Conservation (phyloP, 441 rosid species). For the Corymbia citriodora region DNA sequence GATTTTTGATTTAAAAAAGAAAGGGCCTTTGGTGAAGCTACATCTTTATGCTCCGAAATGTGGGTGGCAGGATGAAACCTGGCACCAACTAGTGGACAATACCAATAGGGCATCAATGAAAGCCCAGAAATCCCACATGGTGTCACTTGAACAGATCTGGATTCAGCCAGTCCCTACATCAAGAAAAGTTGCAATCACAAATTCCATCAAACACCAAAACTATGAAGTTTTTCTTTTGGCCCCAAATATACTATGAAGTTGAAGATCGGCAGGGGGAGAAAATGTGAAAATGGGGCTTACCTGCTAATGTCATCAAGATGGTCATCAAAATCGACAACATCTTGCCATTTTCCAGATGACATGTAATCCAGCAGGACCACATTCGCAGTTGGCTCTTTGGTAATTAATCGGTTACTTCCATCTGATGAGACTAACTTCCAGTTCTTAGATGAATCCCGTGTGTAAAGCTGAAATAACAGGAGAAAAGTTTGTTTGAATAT, state of each 20-base stretch:
- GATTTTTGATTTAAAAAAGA: neutral
- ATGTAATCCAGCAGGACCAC: constrained; percentile 62
- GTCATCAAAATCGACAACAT: constrained; percentile 81
- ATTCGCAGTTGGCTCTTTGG: constrained; percentile 87
- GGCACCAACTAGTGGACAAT: neutral
- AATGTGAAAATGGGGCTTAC: constrained; percentile 30
- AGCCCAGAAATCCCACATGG: neutral
- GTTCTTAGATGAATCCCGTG: constrained; percentile 80
- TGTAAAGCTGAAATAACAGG: constrained; percentile 48
- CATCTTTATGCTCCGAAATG: neutral
- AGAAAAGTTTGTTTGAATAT: neutral
- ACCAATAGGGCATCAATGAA: neutral
- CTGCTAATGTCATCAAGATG: constrained; percentile 88
- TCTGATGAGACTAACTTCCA: constrained; percentile 74
- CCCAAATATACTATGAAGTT: neutral
- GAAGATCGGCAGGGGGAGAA: neutral
- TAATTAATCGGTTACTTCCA: constrained; percentile 53
- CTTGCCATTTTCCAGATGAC: constrained; percentile 74
- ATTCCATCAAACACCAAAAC: neutral
- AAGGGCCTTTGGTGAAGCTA: neutral
- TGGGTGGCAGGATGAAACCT: neutral
- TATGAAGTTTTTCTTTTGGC: neutral
- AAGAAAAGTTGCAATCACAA: neutral
- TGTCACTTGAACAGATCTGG: constrained; percentile 76
- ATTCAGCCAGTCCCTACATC: constrained; percentile 91